Evolutionary conservation across 345 rosid genomes (phyloP).

Genomic region (Capsella bursapastoris): DNA sequence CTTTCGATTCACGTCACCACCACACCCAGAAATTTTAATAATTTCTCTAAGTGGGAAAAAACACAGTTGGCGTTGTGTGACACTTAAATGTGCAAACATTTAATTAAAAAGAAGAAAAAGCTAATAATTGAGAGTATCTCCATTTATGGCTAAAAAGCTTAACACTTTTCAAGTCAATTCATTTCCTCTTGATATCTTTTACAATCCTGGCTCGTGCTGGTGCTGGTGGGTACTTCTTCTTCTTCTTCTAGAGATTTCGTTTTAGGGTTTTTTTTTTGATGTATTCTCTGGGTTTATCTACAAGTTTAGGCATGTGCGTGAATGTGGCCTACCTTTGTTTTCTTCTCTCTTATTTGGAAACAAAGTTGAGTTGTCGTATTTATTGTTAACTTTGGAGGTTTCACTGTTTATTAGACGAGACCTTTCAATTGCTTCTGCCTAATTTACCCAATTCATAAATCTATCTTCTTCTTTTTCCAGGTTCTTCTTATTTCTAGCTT

Average conservation of each 20-base stretch:
- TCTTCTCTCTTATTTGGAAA: slow-evolving; percentile 39
- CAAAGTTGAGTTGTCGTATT: slow-evolving; percentile 43
- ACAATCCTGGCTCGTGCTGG: too few species aligned
- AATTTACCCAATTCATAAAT: slow-evolving; percentile 27
- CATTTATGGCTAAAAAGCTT: slow-evolving; percentile 48
- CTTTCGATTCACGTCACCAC: slow-evolving; percentile 18
- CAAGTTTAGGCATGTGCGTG: slow-evolving; percentile 53
- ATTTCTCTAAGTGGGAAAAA: slow-evolving; percentile 4
- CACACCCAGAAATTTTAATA: not conserved
- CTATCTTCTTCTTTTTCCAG: slow-evolving; percentile 25
- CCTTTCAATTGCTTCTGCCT: slow-evolving; percentile 19
- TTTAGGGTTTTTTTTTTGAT: not conserved
- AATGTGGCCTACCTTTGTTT: slow-evolving; percentile 55
- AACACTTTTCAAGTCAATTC: slow-evolving; percentile 38
- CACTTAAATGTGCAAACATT: slow-evolving; percentile 4
- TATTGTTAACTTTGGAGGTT: slow-evolving; percentile 37
- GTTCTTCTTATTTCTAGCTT: slow-evolving; percentile 20
- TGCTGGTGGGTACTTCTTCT: slow-evolving; percentile 10
- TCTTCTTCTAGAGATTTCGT: slow-evolving; percentile 27
- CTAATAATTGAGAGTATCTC: slow-evolving; percentile 42
- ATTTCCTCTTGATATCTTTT: not conserved
- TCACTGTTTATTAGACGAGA: slow-evolving; percentile 28
- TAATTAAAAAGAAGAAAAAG: not conserved
- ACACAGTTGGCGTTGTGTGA: slow-evolving; percentile 15
- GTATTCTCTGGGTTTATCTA: slow-evolving; percentile 22